phyloP scores from a whole-genome alignment of 495 filamentous ascomycete species.

The Cercophora sp. region DNA sequence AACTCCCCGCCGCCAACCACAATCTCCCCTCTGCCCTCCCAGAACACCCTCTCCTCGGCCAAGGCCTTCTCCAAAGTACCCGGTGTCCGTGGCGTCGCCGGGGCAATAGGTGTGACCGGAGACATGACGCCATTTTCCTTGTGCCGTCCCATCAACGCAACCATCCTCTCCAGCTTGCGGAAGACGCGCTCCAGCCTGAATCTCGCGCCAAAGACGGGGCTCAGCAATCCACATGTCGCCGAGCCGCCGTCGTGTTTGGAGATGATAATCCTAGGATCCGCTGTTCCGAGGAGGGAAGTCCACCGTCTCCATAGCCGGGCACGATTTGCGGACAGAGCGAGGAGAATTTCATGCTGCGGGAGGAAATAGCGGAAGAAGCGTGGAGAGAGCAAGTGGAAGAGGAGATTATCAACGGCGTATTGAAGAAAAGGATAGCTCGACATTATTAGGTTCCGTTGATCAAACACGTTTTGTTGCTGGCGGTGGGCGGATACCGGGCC shows the following conservation, averaged over 20 bases:
- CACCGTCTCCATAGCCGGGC: constrained; percentile 36
- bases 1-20: neutral
- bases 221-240: constrained; percentile 19
- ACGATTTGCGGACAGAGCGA: constrained; percentile 19
- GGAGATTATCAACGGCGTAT: constrained; percentile 34
- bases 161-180: constrained; percentile 21
- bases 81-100: constrained; percentile 1
- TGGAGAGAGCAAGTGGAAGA: constrained; percentile 34
- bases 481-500: neutral
- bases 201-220: constrained; percentile 32
- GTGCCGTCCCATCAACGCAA: too few relatives aligned
- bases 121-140: constrained; percentile 4
- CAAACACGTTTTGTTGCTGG: constrained; percentile 13
- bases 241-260: constrained; percentile 10
- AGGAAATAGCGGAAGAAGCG: constrained; percentile 31
- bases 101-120: constrained; percentile 17
- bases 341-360: constrained; percentile 29
- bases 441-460: constrained; percentile 28
- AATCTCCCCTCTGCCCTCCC: neutral
- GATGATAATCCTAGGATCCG: constrained; percentile 23
- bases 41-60: constrained; percentile 4
- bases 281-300: constrained; percentile 31
- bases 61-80: constrained; percentile 1
- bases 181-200: constrained; percentile 30
- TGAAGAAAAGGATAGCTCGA: constrained; percentile 34